Base-by-base conservation (phyloP, 2,329 filamentous ascomycete species). In the Stromatinia cepivora region DNA sequence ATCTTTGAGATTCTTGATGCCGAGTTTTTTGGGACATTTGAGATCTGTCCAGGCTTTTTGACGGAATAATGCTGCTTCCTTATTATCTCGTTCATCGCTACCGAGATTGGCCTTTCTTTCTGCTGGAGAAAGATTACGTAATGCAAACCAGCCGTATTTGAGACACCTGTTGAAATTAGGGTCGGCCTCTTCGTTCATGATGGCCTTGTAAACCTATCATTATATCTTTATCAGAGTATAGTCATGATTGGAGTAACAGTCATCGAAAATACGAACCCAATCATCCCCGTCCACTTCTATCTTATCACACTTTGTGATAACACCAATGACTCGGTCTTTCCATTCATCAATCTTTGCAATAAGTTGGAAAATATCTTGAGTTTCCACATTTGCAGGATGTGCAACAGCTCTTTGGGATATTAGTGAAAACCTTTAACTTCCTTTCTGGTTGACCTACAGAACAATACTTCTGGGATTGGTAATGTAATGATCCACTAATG, bases 401-500 rank as follows among this genome's bases (percentile, higher is more conserved):
- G 79, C 79, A 6, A 83, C 73, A 3, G 83, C 80, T 1, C 81
- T 81, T 39, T 54, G n/a, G 22, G 0, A 42, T 28, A n/a, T 45
- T 4, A 50, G 42, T 34, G 11, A n/a, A 28, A 6, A 11, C n/a
- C 4, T 53, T 5, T 1, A 7, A 8, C 22, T 0, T 15, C 1
- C 4, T 34, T 9, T 17, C 3, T 17, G 45, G 7, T 1, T 34
- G 11, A 57, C 72, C 20, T 70, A 74, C 22, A 84, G 75, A 48
- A 82, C 79, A 50, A 84, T 81, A 61, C 79, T 83, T n/a, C 79
- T 73, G 8, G 78, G 73, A 28, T 81, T 78, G 6, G 73, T 71
- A 67, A 83, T 79, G 66, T 84, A 83, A 17, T 69, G 69, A 17
- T 73, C 67, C 3, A 76, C 75, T 6, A 78, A 70, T 15, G 70